Evolutionary conservation across 352 stramenopile genomes (phyloP), one percentile per base, ranked within the genome.

Genomic region (Halophytophthora batemanensis): DNA sequence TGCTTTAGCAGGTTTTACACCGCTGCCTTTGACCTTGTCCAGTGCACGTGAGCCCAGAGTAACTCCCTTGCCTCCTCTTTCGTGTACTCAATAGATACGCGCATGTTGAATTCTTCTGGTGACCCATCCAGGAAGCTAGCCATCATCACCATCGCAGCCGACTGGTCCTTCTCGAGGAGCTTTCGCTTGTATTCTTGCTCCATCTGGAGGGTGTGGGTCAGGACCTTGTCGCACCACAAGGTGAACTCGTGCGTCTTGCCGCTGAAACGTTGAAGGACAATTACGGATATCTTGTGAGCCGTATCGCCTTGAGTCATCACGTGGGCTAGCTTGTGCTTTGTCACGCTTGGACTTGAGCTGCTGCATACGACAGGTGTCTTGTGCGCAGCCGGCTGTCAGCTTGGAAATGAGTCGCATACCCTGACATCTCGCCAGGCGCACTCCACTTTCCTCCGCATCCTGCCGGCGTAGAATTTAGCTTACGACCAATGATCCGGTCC

Each of bases 171-270:
- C 41, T 58, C 43, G 41, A 63, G 39, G 28, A 58, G 13, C 22
- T 13, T 25, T 1, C 48, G n/a, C 23, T 50, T 18, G 43, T 58
- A 58, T 13, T 53, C 23, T 45, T 63, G 25, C 22, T 58, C 48
- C 34, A 58, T 2, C 15, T 35, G 36, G 2, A 40, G 3, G 22
- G 58, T 50, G 48, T 50, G 55, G 2, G 47, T 57, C 2, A 53
- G 21, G 2, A 63, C 13, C 42, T 53, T 58, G 8, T 63, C 42
- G n/a, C 33, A 49, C 43, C 47, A 63, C 48, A 57, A 53, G n/a
- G 43, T 53, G 28, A 46, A 56, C 17, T 55, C 31, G 35, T 15
- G 4, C 48, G 35, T 59, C 13, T 51, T 48, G n/a, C n/a, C n/a
- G n/a, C n/a, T n/a, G n/a, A n/a, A n/a, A n/a, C n/a, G n/a, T n/a